A percentile compares a stretch with the other conserved stretches of the same genome.
Conservation (phyloP, 2,329 filamentous ascomycete genomes). For the Xylaria polymorpha region DNA sequence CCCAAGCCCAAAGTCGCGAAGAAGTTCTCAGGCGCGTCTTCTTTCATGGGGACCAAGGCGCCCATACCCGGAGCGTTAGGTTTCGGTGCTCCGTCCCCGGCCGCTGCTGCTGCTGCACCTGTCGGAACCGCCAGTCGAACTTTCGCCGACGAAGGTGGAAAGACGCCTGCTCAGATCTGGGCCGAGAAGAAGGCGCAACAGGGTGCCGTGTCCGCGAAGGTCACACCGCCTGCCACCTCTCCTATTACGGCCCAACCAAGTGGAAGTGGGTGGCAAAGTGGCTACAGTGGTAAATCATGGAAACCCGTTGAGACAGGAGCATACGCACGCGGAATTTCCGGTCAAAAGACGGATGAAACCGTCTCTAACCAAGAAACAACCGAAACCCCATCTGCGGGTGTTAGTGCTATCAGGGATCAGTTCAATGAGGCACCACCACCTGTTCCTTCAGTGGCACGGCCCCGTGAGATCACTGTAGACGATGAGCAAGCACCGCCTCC, state of each 20-base stretch:
- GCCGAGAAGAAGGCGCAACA: constrained; percentile 95
- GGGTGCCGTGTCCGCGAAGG: constrained; percentile 63
- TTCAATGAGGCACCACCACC: constrained; percentile 84
- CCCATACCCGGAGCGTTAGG: constrained; percentile 78
- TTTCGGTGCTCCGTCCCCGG: constrained; percentile 69
- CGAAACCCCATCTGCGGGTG: constrained; percentile 69
- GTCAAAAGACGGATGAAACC: constrained; percentile 72
- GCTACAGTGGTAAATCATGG: constrained; percentile 91
- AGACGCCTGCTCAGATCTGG: constrained; percentile 97
- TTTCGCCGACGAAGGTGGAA: constrained; percentile 93
- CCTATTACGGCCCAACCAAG: constrained; percentile 76
- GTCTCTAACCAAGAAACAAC: constrained; percentile 60
- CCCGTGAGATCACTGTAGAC: constrained; percentile 46
- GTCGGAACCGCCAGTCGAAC: constrained; percentile 88
- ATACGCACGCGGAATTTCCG: constrained; percentile 72
- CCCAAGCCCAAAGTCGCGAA: constrained; percentile 97
- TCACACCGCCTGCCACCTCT: constrained; percentile 59
- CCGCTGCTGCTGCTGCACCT: constrained; percentile 68
- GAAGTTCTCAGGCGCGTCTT: constrained; percentile 78
- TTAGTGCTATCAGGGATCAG: constrained; percentile 81
- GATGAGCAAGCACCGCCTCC: constrained; percentile 69
- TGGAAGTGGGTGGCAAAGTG: constrained; percentile 83
- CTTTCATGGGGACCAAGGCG: constrained; percentile 89
- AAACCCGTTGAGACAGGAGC: constrained; percentile 80
- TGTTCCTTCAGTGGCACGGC: constrained; percentile 53